Percentiles rank a stretch among this genome's conserved stretches.
phyloP scores from a whole-genome alignment of 2,329 filamentous ascomycete genomes.

The Sclerotinia nivalis region DNA sequence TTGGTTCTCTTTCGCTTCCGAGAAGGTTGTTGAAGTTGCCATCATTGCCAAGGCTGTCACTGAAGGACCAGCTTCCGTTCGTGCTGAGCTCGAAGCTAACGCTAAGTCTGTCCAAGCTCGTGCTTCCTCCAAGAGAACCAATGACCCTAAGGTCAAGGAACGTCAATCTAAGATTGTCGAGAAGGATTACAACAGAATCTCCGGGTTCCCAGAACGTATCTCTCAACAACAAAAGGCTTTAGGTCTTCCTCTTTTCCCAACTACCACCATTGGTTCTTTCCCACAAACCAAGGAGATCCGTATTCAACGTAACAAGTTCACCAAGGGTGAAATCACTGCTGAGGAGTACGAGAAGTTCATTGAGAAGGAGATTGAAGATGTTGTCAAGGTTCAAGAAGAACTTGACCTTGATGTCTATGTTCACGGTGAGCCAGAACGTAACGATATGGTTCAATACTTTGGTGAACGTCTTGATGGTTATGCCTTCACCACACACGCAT shows the following conservation, averaged over 20 bases:
- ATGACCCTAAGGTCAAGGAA: constrained; percentile 96
- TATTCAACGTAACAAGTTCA: constrained; percentile 94
- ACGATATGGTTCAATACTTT: constrained; percentile 99
- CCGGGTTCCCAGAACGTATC: constrained; percentile 81
- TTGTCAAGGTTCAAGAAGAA: constrained; percentile 96
- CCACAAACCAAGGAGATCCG: constrained; percentile 99
- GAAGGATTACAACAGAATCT: constrained; percentile 90
- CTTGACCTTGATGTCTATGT: constrained; percentile 96
- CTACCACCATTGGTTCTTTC: constrained; percentile 99
- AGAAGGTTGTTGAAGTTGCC: constrained; percentile 91
- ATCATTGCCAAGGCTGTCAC: constrained; percentile 96
- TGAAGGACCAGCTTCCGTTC: constrained; percentile 83
- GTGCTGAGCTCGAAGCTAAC: constrained; percentile 91
- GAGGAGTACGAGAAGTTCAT: constrained; percentile 98
- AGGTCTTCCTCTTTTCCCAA: constrained; percentile 94
- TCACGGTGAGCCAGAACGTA: constrained; percentile 98
- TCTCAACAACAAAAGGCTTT: constrained; percentile 87
- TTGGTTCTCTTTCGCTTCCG: constrained; percentile 97
- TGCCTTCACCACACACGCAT: constrained; percentile 97
- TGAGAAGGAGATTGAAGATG: constrained; percentile 95
- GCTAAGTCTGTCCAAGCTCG: constrained; percentile 91
- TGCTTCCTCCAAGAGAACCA: constrained; percentile 90
- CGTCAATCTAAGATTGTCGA: constrained; percentile 84
- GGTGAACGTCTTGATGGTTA: constrained; percentile 96
- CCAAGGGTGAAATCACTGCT: constrained; percentile 94